Percentiles rank a stretch among this genome's conserved stretches.
These are phyloP conservation scores for Oryza brachyantha DNA, from an alignment of 176 grass and related monocot genomes.

Conservation along the genomic window DNA sequence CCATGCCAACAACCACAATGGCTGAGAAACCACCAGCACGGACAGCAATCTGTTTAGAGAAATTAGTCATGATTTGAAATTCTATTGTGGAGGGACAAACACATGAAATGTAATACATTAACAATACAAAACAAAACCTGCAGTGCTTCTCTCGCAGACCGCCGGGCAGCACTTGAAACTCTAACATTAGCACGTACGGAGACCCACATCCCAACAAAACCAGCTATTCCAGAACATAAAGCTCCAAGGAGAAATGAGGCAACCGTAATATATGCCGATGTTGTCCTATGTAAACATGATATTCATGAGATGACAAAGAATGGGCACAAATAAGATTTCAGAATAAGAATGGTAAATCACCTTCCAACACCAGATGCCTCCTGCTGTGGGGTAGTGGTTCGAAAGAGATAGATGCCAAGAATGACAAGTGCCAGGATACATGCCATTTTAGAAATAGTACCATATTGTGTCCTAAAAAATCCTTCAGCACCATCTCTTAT, in stretches of 20 bases:
- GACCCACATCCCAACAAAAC: slow-evolving; percentile 99
- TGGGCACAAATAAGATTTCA: neutral
- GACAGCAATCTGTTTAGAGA: slow-evolving; percentile 83
- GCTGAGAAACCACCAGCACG: slow-evolving; percentile 98
- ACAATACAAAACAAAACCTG: slow-evolving; percentile 60
- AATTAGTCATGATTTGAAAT: slow-evolving; percentile 38
- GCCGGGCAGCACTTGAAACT: slow-evolving; percentile 96
- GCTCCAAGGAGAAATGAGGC: slow-evolving; percentile 96
- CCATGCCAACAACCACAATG: slow-evolving; percentile 97
- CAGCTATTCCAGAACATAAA: slow-evolving; percentile 92
- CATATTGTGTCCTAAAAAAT: slow-evolving; percentile 97
- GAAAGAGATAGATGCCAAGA: slow-evolving; percentile 98
- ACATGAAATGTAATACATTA: slow-evolving; percentile 20
- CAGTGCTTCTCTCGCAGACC: slow-evolving; percentile 98
- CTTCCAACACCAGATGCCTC: slow-evolving; percentile 89
- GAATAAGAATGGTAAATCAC: slow-evolving; percentile 38
- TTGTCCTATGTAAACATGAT: slow-evolving; percentile 48
- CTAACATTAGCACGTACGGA: slow-evolving; percentile 99
- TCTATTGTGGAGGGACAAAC: neutral
- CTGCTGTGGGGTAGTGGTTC: slow-evolving; percentile 74
- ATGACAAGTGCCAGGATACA: slow-evolving; percentile 85
- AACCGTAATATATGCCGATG: slow-evolving; percentile 90
- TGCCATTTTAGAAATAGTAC: slow-evolving; percentile 98
- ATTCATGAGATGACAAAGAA: slow-evolving; percentile 24
- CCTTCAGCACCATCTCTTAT: slow-evolving; percentile 99